These are phyloP conservation scores for Euphorbia tirucalli DNA, from an alignment of 345 rosid species.

Conservation along the genomic window DNA sequence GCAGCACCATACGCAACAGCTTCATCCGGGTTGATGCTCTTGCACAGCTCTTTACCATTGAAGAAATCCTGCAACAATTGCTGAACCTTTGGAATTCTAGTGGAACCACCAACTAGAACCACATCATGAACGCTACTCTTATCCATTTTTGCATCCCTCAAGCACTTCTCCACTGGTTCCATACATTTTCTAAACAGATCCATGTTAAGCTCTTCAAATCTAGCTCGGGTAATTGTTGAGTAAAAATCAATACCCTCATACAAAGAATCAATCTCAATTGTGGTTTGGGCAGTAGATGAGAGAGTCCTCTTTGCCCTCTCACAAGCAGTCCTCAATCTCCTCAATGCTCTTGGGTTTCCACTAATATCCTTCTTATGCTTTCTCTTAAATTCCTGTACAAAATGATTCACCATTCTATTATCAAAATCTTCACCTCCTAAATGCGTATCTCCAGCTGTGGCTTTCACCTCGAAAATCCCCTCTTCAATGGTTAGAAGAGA, in stretches of 20 bases:
- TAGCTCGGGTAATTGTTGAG: slow-evolving; percentile 30
- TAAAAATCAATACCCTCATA: slow-evolving; percentile 33
- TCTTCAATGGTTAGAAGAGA: slow-evolving; percentile 50
- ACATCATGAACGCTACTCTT: slow-evolving; percentile 31
- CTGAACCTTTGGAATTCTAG: slow-evolving; percentile 34
- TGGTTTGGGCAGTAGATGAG: slow-evolving; percentile 32
- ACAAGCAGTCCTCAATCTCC: slow-evolving; percentile 38
- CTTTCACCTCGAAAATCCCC: slow-evolving; percentile 30
- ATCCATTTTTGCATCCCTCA: slow-evolving; percentile 37
- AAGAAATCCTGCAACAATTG: slow-evolving; percentile 35
- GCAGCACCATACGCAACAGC: slow-evolving; percentile 72
- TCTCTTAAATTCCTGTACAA: slow-evolving; percentile 33
- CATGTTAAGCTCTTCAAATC: slow-evolving; percentile 36
- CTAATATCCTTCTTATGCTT: slow-evolving; percentile 33
- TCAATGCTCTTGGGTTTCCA: slow-evolving; percentile 33
- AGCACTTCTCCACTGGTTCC: slow-evolving; percentile 37
- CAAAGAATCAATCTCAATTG: slow-evolving; percentile 33
- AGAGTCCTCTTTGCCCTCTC: slow-evolving; percentile 36
- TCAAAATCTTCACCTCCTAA: slow-evolving; percentile 32
- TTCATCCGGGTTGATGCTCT: slow-evolving; percentile 43
- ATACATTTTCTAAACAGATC: slow-evolving; percentile 36
- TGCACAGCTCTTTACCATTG: slow-evolving; percentile 38
- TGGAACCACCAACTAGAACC: slow-evolving; percentile 35
- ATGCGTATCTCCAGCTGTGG: slow-evolving; percentile 28
- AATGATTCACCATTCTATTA: slow-evolving; percentile 33